These are phyloP conservation scores for Boletus fagicola DNA, from an alignment of 768 basidiomycete species.

Conservation along the genomic window DNA sequence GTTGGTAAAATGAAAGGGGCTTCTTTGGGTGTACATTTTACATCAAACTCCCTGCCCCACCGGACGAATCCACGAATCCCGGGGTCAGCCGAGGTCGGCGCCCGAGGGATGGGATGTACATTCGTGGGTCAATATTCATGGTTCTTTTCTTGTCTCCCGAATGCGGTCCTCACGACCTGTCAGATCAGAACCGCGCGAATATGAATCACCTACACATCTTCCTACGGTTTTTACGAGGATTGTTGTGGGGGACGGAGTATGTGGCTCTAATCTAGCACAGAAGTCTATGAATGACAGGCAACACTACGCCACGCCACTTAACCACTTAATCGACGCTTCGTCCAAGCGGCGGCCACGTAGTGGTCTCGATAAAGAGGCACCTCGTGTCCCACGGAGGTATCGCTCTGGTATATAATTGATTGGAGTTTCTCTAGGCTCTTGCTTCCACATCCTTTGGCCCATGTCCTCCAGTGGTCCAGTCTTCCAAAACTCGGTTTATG, in stretches of 20 bases:
- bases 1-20: neutral
- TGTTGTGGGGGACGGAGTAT: neutral
- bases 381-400: neutral
- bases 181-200: neutral
- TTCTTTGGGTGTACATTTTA: neutral
- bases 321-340: neutral
- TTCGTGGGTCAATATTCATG: neutral
- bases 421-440: neutral
- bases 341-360: neutral
- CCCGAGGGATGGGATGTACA: neutral
- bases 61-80: neutral
- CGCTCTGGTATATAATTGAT: slow-evolving; percentile 8
- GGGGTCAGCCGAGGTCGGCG: neutral
- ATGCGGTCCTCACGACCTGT: neutral
- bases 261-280: neutral
- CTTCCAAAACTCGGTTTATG: slow-evolving; percentile 24
- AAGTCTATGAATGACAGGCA: neutral
- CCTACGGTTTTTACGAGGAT: neutral
- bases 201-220: neutral
- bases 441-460: neutral
- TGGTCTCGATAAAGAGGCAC: neutral
- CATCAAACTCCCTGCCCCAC: neutral
- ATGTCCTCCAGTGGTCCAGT: slow-evolving; percentile 22
- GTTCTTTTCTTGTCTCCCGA: neutral
- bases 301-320: neutral